Evolutionary conservation across 768 basidiomycete genomes (phyloP), one percentile per base, ranked within the genome.

Genomic region (Podaxis sp.): DNA sequence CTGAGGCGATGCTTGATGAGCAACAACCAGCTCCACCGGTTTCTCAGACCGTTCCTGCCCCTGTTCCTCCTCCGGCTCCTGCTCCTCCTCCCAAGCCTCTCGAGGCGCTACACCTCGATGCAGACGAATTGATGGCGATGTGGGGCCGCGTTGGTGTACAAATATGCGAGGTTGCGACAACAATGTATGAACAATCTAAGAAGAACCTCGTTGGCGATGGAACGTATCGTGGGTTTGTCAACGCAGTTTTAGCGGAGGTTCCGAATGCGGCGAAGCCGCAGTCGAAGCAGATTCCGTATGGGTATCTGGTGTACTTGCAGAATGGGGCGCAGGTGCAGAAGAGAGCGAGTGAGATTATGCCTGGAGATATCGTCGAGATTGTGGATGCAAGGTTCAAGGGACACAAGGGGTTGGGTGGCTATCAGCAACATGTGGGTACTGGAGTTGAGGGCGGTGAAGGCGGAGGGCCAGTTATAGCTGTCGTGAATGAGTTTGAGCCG

Each of bases 141-240:
- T 89, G 89, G 84, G 84, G 85, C 4, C 84, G 86, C 30, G 86
- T 91, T 1, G 95, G 95, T 11, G 84, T 87, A 3, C 86, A 86
- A 62, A 81, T 96, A 2, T 84, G 85, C 69, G 86, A 91, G 66
- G 80, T 84, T 0, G 93, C 95, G 1, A 82, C 83, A 15, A 75
- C 78, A 44, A 71, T 95, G 56, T 84, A 81, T 65, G 90, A 91
- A 38, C 87, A 89, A 66, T 93, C 91, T 41, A 94, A 89, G 76
- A 88, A 85, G 73, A 71, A 81, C 7, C 79, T 94, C 44, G 82
- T 95, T 30, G 95, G 93, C 4, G 94, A 96, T 69, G 95, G 95
- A 11, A 88, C 90, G 49, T 89, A 91, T 61, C 77, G 81, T 2
- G 93, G 94, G 2, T 95, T 95, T 71, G 83, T 96, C 26, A 72